Conservation (phyloP, 352 stramenopile species). For the Phytophthora pseudosyringae region DNA sequence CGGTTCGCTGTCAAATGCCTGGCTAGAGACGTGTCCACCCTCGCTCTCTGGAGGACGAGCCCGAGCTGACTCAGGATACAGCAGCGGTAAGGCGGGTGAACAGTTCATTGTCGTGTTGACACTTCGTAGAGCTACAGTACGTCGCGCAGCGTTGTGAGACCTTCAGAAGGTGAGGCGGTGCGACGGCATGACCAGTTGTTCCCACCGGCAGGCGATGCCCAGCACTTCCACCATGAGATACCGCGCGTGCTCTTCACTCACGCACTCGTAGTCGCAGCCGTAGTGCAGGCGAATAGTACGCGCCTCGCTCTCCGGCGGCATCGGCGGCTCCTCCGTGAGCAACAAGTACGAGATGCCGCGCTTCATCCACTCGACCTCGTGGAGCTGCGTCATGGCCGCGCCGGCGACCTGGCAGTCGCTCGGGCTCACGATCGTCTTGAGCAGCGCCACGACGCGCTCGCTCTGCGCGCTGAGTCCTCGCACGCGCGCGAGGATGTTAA, state of each 20-base stretch:
- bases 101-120: conserved; percentile 7
- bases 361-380: conserved; percentile 58
- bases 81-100: neutral
- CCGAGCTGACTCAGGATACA: conserved; percentile 3
- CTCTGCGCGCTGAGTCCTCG: conserved; percentile 34
- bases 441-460: conserved; percentile 46
- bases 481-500: conserved; percentile 49
- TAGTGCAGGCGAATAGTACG: conserved; percentile 42
- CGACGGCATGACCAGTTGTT: conserved; percentile 43
- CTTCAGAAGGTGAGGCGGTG: conserved; percentile 41
- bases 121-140: conserved; percentile 8
- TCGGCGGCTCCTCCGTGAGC: conserved; percentile 34
- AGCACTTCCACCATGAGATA: conserved; percentile 56
- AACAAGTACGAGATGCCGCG: conserved; percentile 52
- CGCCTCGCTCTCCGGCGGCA: conserved; percentile 1
- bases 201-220: conserved; percentile 47
- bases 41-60: conserved; percentile 2
- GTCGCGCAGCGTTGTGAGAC: neutral
- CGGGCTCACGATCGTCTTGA: conserved; percentile 53
- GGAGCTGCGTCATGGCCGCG: conserved; percentile 20
- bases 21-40: conserved; percentile 1
- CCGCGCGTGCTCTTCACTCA: conserved; percentile 48
- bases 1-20: conserved; percentile 11
- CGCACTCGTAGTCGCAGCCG: conserved; percentile 50
- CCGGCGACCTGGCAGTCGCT: conserved; percentile 25